Base-by-base conservation (phyloP, 805 yeast species). In the Teunomyces funiuensis region DNA sequence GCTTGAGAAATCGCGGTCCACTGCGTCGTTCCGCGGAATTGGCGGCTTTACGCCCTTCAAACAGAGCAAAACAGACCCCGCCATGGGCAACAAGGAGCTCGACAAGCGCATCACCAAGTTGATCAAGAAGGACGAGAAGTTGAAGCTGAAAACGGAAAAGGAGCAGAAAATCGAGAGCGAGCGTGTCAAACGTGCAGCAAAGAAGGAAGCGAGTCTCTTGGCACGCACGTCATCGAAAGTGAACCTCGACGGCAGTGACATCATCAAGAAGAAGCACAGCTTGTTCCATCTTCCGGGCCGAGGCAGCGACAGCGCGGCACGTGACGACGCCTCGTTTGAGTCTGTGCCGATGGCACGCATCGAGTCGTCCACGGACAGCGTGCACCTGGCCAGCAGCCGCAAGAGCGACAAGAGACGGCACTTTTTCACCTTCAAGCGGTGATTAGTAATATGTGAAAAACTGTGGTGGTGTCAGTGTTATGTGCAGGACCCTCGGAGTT, bases 61-160 rank as follows among this genome's bases (percentile, higher is more conserved):
- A 39, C 58, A 51, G 6, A 47, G 43, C 25, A 54, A 57, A 36
- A 41, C 52, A 5, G 63, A 57, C 9, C 42, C 55, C 4, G 50
- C 51, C 22, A 33, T 50, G 26, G 44, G 44, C 28, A 62, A 57
- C 46, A 52, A 54, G 30, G 67, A 64, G 28, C 37, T 65, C 8
- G 71, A 66, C 46, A 60, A 54, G 46, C 48, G 61, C 25, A 60
- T 65, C 16, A 54, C 64, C n/a, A 63, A 60, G 36, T 36, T 58
- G 42, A 56, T 63, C 27, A 63, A 58, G 42, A 53, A 55, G 25
- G 71, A 65, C 18, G 70, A 61, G 39, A 60, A 58, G 31, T 15
- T 43, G 33, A 56, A 51, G 46, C 22, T 38, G 22, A 48, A 47
- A 42, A 51, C 38, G 5, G 53, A 45, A 27, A 53, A 41, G 43